A percentile compares a stretch with the other conserved stretches of the same genome.
Conservation (phyloP, 148 eudicot genomes). For the Camellia japonica region DNA sequence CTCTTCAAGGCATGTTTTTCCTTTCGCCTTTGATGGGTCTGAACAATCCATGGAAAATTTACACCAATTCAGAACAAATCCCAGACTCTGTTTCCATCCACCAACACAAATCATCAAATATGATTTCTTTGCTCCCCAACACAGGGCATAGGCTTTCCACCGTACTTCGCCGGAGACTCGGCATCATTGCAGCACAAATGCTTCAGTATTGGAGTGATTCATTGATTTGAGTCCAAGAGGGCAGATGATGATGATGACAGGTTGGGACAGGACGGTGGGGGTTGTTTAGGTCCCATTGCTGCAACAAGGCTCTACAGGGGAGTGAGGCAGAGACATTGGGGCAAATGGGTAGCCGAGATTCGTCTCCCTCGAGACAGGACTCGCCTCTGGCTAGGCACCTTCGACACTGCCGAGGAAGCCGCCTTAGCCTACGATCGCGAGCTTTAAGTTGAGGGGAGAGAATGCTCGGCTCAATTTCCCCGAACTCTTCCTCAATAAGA, state of each 20-base stretch:
- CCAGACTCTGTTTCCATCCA: constrained; percentile 20
- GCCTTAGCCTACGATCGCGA: constrained; percentile 78
- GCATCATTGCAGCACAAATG: constrained; percentile 25
- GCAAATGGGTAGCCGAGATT: constrained; percentile 88
- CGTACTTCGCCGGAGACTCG: constrained; percentile 37
- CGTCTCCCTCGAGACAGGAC: constrained; percentile 66
- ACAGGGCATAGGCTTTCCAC: constrained; percentile 33
- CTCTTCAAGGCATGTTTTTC: constrained; percentile 48
- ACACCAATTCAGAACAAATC: constrained; percentile 18
- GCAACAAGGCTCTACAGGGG: constrained; percentile 48
- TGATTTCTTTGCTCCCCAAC: constrained; percentile 62
- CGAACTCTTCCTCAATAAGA: constrained; percentile 47
- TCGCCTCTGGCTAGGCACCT: constrained; percentile 82
- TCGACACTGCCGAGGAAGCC: constrained; percentile 73
- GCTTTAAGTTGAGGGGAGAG: constrained; percentile 58
- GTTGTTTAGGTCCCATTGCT: constrained; percentile 21
- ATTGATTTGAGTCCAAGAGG: constrained; percentile 64
- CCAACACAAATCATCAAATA: constrained; percentile 42
- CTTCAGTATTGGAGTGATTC: constrained; percentile 65
- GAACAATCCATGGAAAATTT: constrained; percentile 21
- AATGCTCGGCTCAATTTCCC: constrained; percentile 75
- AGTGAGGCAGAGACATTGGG: constrained; percentile 81
- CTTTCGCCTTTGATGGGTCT: constrained; percentile 55
- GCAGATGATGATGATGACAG: constrained; percentile 58
- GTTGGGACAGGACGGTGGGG: constrained; percentile 19